These are phyloP conservation scores for Trametes cinnabarina DNA, from an alignment of 768 basidiomycete genomes.

Conservation along the genomic window DNA sequence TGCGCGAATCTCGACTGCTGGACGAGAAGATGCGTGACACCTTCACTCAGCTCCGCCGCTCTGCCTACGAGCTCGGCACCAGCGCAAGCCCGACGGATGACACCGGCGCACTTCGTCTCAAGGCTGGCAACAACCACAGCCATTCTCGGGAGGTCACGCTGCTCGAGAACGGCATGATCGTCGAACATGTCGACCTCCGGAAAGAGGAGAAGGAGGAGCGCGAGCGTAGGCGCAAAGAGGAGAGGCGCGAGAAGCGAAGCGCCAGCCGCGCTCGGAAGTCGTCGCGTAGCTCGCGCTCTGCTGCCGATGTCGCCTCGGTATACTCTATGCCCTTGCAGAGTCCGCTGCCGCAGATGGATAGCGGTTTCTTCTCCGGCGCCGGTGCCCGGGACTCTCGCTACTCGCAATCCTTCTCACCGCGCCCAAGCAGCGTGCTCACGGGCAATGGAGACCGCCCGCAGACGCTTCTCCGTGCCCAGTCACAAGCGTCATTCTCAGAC, in stretches of 20 bases:
- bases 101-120: conserved; percentile 66
- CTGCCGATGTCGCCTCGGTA: conserved; percentile 68
- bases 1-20: conserved; percentile 73
- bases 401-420: conserved; percentile 41
- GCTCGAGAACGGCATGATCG: conserved; percentile 85
- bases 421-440: conserved; percentile 41
- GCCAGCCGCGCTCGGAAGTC: conserved; percentile 62
- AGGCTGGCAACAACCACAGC: conserved; percentile 45
- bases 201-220: conserved; percentile 75
- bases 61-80: conserved; percentile 66
- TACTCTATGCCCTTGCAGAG: conserved; percentile 61
- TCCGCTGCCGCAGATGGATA: conserved; percentile 45
- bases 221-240: conserved; percentile 68
- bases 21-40: conserved; percentile 79
- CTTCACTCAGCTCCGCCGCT: conserved; percentile 75
- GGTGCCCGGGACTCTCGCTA: conserved; percentile 60
- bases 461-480: conserved; percentile 65
- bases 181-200: conserved; percentile 82
- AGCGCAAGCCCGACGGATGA: conserved; percentile 51
- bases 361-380: conserved; percentile 46
- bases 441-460: conserved; percentile 44
- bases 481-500: conserved; percentile 80
- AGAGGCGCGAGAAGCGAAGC: conserved; percentile 55
- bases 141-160: conserved; percentile 75
- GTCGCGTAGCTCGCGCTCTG: conserved; percentile 58